Base-by-base conservation (phyloP, 352 stramenopile genomes). In the Phytophthora megakarya region DNA sequence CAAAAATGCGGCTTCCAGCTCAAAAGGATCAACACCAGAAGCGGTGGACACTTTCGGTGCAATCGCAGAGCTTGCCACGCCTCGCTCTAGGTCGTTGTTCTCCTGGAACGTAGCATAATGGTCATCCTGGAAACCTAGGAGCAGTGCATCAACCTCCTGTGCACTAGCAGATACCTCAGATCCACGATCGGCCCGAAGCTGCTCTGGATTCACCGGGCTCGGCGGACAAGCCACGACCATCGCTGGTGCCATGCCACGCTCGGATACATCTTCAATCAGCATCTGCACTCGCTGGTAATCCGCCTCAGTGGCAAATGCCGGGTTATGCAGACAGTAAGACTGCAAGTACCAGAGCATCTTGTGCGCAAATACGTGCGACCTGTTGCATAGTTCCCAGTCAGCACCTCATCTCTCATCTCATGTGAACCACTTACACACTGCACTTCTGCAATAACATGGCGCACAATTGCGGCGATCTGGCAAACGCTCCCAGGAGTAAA, bases 301-400 rank as follows among this genome's bases (percentile, higher is more conserved):
- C 26, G 82, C 79, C 16, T 86, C 68, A 2, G 69, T 87, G n/a
- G 65, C 44, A 43, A 91, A 88, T 11, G 76, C 61, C 3, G 80
- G 73, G 38, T 87, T 93, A 30, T 75, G 55, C 10, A 91, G 65
- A 52, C 86, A 93, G 56, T 90, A 93, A 9, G 84, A 92, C 64
- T 88, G 73, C 47, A 95, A 61, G 40, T 92, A 95, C 86, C 86
- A 95, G 26, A 91, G 46, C 72, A 95, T 92, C 52, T 88, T 88
- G 68, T 95, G 84, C 8, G 86, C 86, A 48, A 95, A 93, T 48
- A 93, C 83, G 61, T 95, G 84, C 44, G 86, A 94, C 33, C 81
- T 90, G 52, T 37, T 16, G 4, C 13, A 53, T 11, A 42, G 21
- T 28, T 52, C 21, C 28, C 13, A 62, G 1, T 48, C 19, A 39